These are phyloP conservation scores for Fusarium phyllophilum DNA, from an alignment of 2,329 filamentous ascomycete species.

Conservation along the genomic window DNA sequence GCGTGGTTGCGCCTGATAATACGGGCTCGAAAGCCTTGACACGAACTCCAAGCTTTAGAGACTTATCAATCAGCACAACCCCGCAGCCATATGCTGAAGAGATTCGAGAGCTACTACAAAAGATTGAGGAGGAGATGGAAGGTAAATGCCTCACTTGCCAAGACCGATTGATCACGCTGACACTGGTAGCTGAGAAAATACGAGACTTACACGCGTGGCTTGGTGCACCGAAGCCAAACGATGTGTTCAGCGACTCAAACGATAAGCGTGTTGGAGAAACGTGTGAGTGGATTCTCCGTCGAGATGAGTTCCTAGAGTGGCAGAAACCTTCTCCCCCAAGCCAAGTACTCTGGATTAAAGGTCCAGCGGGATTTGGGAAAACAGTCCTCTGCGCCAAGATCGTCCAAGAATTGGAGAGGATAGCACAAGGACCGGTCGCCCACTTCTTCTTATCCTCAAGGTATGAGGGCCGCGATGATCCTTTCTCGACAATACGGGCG, in stretches of 20 bases:
- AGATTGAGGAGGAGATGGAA: neutral
- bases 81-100: neutral
- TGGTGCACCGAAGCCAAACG: rapidly evolving
- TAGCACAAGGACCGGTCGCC: neutral
- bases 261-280: neutral
- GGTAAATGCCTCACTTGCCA: neutral
- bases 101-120: neutral
- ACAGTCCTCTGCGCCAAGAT: constrained; percentile 47
- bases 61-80: neutral
- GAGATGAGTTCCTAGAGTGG: neutral
- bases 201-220: rapidly evolving
- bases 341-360: constrained; percentile 48
- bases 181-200: rapidly evolving
- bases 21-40: rapidly evolving
- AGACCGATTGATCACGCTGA: neutral
- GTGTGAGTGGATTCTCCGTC: neutral
- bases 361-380: constrained; percentile 47
- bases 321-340: rapidly evolving
- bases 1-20: rapidly evolving
- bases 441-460: constrained; percentile 49
- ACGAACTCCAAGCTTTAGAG: neutral
- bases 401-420: constrained; percentile 37
- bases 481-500: constrained; percentile 35
- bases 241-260: neutral
- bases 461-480: constrained; percentile 31